Percentiles rank a stretch among this genome's conserved stretches.
Evolutionary conservation across 2,329 filamentous ascomycete species (phyloP).

Genomic region (Alternaria gansuensis): DNA sequence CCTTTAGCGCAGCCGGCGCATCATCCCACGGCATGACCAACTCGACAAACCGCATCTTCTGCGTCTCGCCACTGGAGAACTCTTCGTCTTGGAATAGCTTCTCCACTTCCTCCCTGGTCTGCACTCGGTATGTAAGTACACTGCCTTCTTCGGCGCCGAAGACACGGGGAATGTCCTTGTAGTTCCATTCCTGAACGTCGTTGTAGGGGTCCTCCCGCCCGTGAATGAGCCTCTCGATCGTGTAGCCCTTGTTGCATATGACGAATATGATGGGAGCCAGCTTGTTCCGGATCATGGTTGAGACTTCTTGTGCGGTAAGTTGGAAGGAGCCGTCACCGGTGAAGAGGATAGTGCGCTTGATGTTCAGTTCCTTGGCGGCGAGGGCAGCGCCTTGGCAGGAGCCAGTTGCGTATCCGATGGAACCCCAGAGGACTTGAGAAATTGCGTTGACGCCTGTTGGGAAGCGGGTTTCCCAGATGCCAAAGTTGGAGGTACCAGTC

Average conservation of each 20-base stretch:
- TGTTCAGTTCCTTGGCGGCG: conserved; percentile 71
- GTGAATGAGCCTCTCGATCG: conserved; percentile 88
- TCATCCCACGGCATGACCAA: conserved; percentile 82
- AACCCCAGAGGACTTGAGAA: conserved; percentile 78
- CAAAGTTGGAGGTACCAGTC: conserved; percentile 88
- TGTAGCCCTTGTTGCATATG: conserved; percentile 88
- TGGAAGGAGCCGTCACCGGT: conserved; percentile 91
- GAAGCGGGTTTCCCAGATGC: conserved; percentile 85
- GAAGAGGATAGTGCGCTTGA: conserved; percentile 77
- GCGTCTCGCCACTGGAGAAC: conserved; percentile 60
- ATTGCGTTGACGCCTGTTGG: conserved; percentile 79
- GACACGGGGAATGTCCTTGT: conserved; percentile 70
- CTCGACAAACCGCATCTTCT: conserved; percentile 76
- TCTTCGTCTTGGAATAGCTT: conserved; percentile 69
- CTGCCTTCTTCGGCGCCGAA: conserved; percentile 70
- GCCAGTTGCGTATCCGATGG: conserved; percentile 71
- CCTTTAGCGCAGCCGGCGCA: conserved; percentile 73
- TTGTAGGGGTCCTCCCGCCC: conserved; percentile 83
- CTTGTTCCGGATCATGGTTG: conserved; percentile 79
- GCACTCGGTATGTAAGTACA: conserved; percentile 71
- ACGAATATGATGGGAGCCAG: conserved; percentile 84
- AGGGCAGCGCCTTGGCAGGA: conserved; percentile 74
- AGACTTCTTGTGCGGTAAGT: conserved; percentile 82
- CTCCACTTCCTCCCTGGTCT: conserved; percentile 74
- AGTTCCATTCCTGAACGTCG: conserved; percentile 79